Evolutionary conservation across 1,284 basidiomycete genomes (phyloP).

Genomic region (Prillingera fragicola): DNA sequence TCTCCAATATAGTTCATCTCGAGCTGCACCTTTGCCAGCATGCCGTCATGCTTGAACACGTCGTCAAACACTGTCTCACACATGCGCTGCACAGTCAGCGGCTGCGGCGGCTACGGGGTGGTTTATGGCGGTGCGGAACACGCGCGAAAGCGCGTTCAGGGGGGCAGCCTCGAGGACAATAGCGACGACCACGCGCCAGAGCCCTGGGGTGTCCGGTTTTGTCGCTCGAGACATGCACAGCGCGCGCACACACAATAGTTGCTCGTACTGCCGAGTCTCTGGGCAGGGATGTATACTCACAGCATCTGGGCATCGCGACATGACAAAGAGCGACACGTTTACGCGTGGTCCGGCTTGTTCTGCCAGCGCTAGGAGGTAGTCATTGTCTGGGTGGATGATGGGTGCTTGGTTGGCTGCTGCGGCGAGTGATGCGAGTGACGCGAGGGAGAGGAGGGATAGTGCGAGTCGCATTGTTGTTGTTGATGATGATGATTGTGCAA

Average conservation of each 20-base stretch:
- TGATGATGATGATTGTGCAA: no score
- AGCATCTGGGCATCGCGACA: constrained; percentile 47
- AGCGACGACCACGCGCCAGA: background rate
- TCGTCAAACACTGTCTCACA: constrained; percentile 71
- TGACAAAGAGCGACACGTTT: constrained; percentile 44
- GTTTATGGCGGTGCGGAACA: background rate
- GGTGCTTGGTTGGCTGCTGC: no score
- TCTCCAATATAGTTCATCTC: constrained; percentile 65
- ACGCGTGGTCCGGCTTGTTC: constrained; percentile 24
- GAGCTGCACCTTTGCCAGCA: constrained; percentile 60
- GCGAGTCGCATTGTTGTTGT: no score
- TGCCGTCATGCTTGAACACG: constrained; percentile 58
- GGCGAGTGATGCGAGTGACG: no score
- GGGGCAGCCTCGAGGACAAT: background rate
- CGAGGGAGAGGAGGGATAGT: no score
- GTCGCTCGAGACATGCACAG: background rate
- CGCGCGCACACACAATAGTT: background rate
- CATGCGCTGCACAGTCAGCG: constrained; percentile 35
- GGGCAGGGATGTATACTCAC: constrained; percentile 26
- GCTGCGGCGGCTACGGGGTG: no score
- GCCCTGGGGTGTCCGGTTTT: no score
- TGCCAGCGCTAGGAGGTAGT: no score
- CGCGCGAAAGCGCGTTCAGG: background rate
- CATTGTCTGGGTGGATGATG: no score
- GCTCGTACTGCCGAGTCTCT: background rate